Percentiles rank a stretch among this genome's conserved stretches.
Conservation (phyloP, 225 moss, liverwort and hornwort species). For the Straminergon stramineum region DNA sequence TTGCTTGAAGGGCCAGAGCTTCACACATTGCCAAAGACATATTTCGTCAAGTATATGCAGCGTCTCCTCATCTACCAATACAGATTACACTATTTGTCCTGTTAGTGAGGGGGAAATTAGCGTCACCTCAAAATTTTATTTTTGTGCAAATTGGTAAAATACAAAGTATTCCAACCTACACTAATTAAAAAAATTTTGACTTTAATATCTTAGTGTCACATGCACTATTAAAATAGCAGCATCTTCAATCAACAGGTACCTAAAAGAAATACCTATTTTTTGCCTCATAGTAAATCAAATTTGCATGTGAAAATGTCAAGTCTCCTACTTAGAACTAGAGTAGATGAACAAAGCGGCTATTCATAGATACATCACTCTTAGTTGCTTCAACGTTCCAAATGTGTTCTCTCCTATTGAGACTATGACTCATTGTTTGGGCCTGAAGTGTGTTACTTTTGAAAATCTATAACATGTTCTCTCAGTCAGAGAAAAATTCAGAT, state of each 20-base stretch:
- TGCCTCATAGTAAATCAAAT: not conserved
- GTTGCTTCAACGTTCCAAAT: not conserved
- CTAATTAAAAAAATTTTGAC: not conserved
- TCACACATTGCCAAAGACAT: not conserved
- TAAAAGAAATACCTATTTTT: not conserved
- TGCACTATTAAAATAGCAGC: not conserved
- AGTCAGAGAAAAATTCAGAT: not conserved
- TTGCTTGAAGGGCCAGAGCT: constrained; percentile 43
- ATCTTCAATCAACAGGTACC: no score
- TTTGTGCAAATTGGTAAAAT: not conserved
- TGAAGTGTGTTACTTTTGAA: not conserved
- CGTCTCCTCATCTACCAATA: not conserved
- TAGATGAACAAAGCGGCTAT: not conserved
- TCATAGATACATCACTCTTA: not conserved
- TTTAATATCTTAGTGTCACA: not conserved
- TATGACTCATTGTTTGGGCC: not conserved
- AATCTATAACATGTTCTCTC: rapidly evolving
- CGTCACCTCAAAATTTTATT: not conserved
- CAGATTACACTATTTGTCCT: not conserved
- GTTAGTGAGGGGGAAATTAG: no score
- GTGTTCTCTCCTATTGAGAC: no score
- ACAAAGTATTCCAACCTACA: not conserved
- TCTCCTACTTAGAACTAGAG: no score
- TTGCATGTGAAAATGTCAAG: not conserved
- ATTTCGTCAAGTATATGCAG: not conserved